Evolutionary conservation across 2,329 filamentous ascomycete species (phyloP).

Genomic region (Neonectria magnoliae): DNA sequence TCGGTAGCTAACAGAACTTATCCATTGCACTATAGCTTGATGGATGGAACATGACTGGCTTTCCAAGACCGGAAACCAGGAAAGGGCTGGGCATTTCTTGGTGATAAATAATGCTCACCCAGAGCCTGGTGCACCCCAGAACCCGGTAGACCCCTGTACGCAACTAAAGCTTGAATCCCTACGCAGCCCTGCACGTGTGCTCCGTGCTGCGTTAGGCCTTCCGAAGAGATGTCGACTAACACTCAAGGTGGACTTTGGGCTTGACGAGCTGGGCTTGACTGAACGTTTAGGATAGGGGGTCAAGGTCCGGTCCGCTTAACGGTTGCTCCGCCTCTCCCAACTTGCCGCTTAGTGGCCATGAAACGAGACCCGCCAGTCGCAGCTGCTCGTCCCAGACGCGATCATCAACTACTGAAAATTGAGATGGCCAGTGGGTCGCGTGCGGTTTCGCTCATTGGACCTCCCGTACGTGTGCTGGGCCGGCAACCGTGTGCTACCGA

Average conservation of each 20-base stretch:
- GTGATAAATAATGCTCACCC: constrained; percentile 29
- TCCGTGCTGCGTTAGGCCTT: not conserved
- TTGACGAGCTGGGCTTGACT: not conserved
- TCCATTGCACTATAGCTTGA: constrained; percentile 21
- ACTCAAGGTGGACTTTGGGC: not conserved
- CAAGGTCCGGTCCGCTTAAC: not conserved
- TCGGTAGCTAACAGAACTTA: constrained; percentile 9
- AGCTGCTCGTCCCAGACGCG: not conserved
- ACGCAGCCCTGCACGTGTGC: not conserved
- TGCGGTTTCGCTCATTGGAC: not conserved
- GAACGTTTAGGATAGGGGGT: not conserved
- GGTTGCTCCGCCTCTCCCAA: not conserved
- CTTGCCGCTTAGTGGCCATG: not conserved
- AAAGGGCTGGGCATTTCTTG: constrained; percentile 1
- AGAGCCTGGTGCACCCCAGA: not conserved
- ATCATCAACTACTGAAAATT: not conserved
- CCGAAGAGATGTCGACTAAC: not conserved
- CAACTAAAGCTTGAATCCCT: not conserved
- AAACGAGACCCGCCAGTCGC: not conserved
- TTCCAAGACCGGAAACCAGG: not conserved
- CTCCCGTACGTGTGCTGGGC: not conserved
- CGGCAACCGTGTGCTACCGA: not conserved
- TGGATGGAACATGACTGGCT: constrained; percentile 4
- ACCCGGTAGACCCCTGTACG: not conserved
- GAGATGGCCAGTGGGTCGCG: not conserved